These are phyloP conservation scores for Saturnispora mendoncae DNA, from an alignment of 805 yeast species.

Conservation along the genomic window DNA sequence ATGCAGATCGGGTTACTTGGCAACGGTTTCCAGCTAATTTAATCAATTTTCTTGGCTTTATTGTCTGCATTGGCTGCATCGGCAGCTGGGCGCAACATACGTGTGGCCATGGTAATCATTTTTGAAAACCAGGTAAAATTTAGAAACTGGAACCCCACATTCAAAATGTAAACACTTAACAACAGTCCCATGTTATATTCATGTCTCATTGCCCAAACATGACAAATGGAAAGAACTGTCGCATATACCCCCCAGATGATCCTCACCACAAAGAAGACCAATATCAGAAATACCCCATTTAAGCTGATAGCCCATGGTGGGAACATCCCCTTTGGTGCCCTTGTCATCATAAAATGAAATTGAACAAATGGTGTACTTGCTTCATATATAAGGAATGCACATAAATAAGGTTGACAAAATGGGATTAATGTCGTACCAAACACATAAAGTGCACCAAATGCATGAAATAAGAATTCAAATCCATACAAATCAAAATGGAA, in stretches of 20 bases:
- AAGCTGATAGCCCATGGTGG: conserved; percentile 43
- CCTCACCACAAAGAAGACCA: conserved; percentile 67
- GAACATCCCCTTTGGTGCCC: conserved; percentile 60
- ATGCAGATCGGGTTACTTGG: neutral
- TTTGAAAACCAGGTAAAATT: conserved; percentile 83
- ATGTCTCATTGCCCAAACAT: conserved; percentile 33
- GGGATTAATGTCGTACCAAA: conserved; percentile 59
- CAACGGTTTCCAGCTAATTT: conserved; percentile 1
- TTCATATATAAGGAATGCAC: conserved; percentile 78
- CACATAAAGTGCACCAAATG: conserved; percentile 69
- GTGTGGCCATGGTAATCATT: conserved; percentile 68
- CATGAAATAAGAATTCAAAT: conserved; percentile 73
- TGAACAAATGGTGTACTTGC: conserved; percentile 92
- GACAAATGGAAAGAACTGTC: conserved; percentile 44
- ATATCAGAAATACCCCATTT: conserved; percentile 66
- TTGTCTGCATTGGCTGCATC: no score
- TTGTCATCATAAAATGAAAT: conserved; percentile 81
- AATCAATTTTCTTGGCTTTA: no score
- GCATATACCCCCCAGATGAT: conserved; percentile 84
- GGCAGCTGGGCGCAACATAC: no score
- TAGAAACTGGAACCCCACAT: conserved; percentile 53
- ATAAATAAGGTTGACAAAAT: conserved; percentile 71
- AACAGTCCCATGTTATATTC: conserved; percentile 42
- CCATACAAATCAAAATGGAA: conserved; percentile 65
- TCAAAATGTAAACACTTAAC: conserved; percentile 42